These are phyloP conservation scores for Exophiala lecanii-corni DNA, from an alignment of 2,329 filamentous ascomycete species.

Conservation along the genomic window DNA sequence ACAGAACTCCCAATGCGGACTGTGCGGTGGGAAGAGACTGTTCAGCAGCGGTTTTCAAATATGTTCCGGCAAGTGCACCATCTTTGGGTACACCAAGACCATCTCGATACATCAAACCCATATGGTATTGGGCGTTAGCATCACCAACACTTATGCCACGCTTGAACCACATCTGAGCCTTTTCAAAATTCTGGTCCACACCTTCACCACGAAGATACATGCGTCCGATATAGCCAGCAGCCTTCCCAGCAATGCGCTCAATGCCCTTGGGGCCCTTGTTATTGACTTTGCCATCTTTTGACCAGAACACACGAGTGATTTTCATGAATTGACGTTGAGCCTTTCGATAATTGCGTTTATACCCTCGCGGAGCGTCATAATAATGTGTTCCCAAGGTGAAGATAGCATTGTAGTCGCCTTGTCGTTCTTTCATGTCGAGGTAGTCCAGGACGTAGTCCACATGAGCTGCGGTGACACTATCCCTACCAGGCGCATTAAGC, in stretches of 20 bases:
- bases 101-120: conserved; percentile 78
- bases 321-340: conserved; percentile 78
- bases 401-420: conserved; percentile 81
- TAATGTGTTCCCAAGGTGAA: conserved; percentile 81
- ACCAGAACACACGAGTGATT: conserved; percentile 79
- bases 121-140: conserved; percentile 74
- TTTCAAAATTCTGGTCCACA: conserved; percentile 69
- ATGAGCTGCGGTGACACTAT: conserved; percentile 65
- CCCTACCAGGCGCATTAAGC: conserved; percentile 65
- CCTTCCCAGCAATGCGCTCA: conserved; percentile 75
- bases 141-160: conserved; percentile 72
- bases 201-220: conserved; percentile 90
- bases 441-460: conserved; percentile 92
- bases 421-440: conserved; percentile 80
- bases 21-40: conserved; percentile 77
- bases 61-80: conserved; percentile 65
- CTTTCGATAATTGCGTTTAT: conserved; percentile 66
- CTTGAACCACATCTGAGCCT: conserved; percentile 77
- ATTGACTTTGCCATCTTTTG: conserved; percentile 66
- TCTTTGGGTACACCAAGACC: conserved; percentile 70
- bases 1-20: conserved; percentile 75
- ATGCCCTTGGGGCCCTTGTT: conserved; percentile 65
- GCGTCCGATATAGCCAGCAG: conserved; percentile 78
- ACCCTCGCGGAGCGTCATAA: conserved; percentile 75
- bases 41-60: conserved; percentile 74